Evolutionary conservation across 2,329 filamentous ascomycete species (phyloP).

Genomic region (Neonectria sp.): DNA sequence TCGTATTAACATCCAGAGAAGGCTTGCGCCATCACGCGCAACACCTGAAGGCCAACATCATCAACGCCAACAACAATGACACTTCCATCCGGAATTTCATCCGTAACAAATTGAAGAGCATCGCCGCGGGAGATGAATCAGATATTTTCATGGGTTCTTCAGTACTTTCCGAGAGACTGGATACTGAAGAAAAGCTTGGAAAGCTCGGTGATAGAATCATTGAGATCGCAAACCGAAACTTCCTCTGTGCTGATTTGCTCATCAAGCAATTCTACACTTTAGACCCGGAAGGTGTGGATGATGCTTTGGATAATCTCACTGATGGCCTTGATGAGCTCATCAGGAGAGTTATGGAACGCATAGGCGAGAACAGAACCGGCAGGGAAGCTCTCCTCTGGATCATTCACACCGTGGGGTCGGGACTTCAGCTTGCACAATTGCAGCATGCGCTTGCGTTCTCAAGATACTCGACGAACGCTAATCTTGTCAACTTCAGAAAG

Average conservation of each 20-base stretch:
- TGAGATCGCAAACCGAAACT: slow-evolving; percentile 1
- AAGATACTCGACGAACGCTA: neutral
- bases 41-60: neutral
- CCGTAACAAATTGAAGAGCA: neutral
- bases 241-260: slow-evolving; percentile 5
- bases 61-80: slow-evolving; percentile 1
- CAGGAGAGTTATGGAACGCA: slow-evolving; percentile 3
- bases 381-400: neutral
- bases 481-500: neutral
- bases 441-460: slow-evolving; percentile 11
- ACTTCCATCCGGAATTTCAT: slow-evolving; percentile 2
- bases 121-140: neutral
- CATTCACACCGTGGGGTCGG: neutral
- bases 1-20: slow-evolving; percentile 5
- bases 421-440: neutral
- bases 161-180: neutral
- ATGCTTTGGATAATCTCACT: neutral
- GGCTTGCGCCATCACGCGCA: neutral
- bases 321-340: slow-evolving; percentile 6
- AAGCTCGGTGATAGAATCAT: neutral
- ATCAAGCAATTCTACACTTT: slow-evolving; percentile 1
- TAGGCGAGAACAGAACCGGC: neutral
- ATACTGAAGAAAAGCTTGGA: neutral
- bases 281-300: neutral
- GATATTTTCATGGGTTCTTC: neutral